Evolutionary conservation across 371 early-diverging fungal genomes (phyloP).

Genomic region (Haplosporangium sp.): DNA sequence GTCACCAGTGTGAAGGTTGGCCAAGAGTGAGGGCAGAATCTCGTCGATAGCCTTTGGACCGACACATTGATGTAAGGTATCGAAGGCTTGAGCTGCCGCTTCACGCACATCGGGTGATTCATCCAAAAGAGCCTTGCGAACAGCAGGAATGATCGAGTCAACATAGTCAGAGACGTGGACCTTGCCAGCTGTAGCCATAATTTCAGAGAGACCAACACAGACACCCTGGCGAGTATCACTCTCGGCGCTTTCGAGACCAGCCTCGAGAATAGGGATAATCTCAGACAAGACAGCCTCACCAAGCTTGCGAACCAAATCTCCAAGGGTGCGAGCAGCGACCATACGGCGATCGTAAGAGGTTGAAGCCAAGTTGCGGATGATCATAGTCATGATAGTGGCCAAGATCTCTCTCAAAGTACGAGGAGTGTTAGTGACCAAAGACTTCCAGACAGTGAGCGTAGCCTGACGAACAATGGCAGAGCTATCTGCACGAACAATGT

Average conservation of each 20-base stretch:
- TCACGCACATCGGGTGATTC: slow-evolving; percentile 87
- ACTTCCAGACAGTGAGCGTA: slow-evolving; percentile 94
- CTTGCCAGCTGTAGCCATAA: slow-evolving; percentile 89
- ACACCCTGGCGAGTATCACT: slow-evolving; percentile 88
- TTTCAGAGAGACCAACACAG: slow-evolving; percentile 92
- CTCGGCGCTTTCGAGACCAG: slow-evolving; percentile 77
- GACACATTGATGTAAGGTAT: slow-evolving; percentile 89
- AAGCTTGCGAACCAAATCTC: slow-evolving; percentile 95
- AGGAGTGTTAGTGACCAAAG: slow-evolving; percentile 95
- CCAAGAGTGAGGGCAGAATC: slow-evolving; percentile 89
- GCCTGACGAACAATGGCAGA: slow-evolving; percentile 87
- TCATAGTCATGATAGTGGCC: slow-evolving; percentile 86
- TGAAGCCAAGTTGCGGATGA: slow-evolving; percentile 84
- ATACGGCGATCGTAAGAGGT: slow-evolving; percentile 78
- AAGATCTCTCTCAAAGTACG: slow-evolving; percentile 96
- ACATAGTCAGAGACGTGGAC: slow-evolving; percentile 87
- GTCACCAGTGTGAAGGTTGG: slow-evolving; percentile 78
- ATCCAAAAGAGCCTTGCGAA: slow-evolving; percentile 86
- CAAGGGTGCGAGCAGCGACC: slow-evolving; percentile 91
- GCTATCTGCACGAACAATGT: slow-evolving; percentile 89
- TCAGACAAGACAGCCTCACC: slow-evolving; percentile 90
- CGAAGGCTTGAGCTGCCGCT: slow-evolving; percentile 96
- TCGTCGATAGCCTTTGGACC: slow-evolving; percentile 94
- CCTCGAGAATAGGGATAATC: slow-evolving; percentile 90
- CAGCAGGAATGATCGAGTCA: slow-evolving; percentile 81